Base-by-base conservation (phyloP, 495 filamentous ascomycete genomes). In the Aspergillus ostianus region DNA sequence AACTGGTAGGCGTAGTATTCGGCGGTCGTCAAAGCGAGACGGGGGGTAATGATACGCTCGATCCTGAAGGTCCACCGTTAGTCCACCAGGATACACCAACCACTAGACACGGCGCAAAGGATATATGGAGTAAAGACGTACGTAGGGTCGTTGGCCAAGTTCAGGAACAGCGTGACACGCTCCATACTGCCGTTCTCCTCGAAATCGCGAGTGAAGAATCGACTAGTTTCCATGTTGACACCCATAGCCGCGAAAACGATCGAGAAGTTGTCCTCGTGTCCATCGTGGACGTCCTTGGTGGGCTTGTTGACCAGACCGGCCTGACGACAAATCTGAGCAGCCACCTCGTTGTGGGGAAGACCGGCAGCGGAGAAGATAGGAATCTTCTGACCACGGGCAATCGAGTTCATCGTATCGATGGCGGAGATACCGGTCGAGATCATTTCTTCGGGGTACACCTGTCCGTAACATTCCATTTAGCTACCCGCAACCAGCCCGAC, bases 1-100 rank as follows among this genome's bases (percentile, higher is more conserved):
- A 99, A 85, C 77, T 99, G 95, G 77, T 99, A 99, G 70, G 95
- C 95, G 74, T 97, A 99, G 84, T 99, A 99, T 78, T 98, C 95
- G 76, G 95, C 94, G 17, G 95, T 99, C 27, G 95, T 99, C 71
- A 99, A 84, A 45, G 95, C 95, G 47, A 99, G 87, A 83, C 95
- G 95, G 73, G 95, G 95, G 45, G 95, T 99, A 75, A 99, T 99
- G 72, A 99, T 99, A 85, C 95, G 95, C 77, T 99, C 95, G 73
- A 99, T 99, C 41, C 91, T 96, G 65, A 32, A 53, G 9, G 62
- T 73, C 51, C 13, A 15, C 3, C 12, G 36, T 41, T 41, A 41
- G 12, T 17, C 36, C 36, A 41, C 36, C 36, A 41, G 36, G 23
- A 12, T 41, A 41, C 13, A 41, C 10, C 36, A 41, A 2, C 29